Evolutionary conservation across 1,284 basidiomycete species (phyloP).

Genomic region (Veloboletus limbatus): DNA sequence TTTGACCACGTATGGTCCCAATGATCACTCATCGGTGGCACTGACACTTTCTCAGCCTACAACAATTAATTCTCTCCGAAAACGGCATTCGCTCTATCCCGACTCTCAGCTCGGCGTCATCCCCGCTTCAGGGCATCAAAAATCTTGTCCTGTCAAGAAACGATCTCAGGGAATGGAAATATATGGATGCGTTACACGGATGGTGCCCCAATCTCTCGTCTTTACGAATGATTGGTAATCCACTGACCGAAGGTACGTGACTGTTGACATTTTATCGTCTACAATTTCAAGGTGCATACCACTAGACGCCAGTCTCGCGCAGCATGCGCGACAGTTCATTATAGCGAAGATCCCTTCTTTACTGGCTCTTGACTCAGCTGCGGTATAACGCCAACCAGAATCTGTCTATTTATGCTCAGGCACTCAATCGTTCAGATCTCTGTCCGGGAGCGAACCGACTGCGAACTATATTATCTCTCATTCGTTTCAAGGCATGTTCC

Average conservation of each 20-base stretch:
- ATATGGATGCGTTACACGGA: conserved; percentile 64
- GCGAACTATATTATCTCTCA: conserved; percentile 83
- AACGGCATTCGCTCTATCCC: conserved; percentile 58
- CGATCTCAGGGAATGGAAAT: conserved; percentile 57
- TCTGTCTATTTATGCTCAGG: conserved; percentile 16
- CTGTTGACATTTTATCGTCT: conserved; percentile 5
- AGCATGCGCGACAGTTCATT: conserved; percentile 59
- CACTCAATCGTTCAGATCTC: conserved; percentile 51
- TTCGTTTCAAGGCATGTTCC: conserved; percentile 48
- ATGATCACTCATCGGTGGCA: conserved; percentile 4
- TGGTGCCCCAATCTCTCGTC: conserved; percentile 66
- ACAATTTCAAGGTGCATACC: conserved; percentile 8
- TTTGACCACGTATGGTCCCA: conserved; percentile 49
- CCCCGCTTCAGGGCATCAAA: conserved; percentile 39
- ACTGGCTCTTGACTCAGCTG: conserved; percentile 62
- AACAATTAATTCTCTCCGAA: conserved; percentile 66
- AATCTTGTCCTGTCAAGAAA: conserved; percentile 70
- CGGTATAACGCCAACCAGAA: conserved; percentile 41
- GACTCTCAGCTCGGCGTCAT: conserved; percentile 30
- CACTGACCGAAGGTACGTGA: conserved; percentile 51
- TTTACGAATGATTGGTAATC: conserved; percentile 60
- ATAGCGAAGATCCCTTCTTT: conserved; percentile 74
- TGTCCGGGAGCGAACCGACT: conserved; percentile 74
- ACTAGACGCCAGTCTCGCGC: conserved; percentile 39
- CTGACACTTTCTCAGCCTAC: conserved; percentile 24